A percentile compares a stretch with the other conserved stretches of the same genome.
phyloP scores from a whole-genome alignment of 2,329 filamentous ascomycete species.

The Thielaviopsis ethacetica region DNA sequence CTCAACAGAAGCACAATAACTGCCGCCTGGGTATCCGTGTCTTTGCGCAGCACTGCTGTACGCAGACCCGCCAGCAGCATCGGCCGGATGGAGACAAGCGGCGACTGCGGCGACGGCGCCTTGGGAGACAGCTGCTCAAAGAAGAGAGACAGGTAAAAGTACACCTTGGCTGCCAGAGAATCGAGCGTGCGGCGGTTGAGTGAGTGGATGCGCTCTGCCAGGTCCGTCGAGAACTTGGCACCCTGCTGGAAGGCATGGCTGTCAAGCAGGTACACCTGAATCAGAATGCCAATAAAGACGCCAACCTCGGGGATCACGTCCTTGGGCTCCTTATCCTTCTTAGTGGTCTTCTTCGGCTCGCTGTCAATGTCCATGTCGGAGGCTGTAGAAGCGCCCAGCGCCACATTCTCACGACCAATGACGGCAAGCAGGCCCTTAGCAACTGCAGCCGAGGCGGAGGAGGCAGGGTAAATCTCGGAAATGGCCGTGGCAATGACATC shows the following conservation, averaged over 20 bases:
- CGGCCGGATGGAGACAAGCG: constrained; percentile 72
- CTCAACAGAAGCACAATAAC: constrained; percentile 89
- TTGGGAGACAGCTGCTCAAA: constrained; percentile 79
- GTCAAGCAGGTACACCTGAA: constrained; percentile 81
- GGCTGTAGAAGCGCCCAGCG: constrained; percentile 35
- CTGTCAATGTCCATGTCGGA: constrained; percentile 60
- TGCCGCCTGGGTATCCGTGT: constrained; percentile 90
- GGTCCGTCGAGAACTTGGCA: constrained; percentile 64
- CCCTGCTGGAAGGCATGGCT: constrained; percentile 66
- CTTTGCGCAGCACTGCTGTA: constrained; percentile 91
- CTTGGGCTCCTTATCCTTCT: constrained; percentile 56
- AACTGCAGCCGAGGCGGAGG: constrained; percentile 41
- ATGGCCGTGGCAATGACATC: constrained; percentile 71
- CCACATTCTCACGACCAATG: constrained; percentile 49
- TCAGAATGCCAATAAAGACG: constrained; percentile 71
- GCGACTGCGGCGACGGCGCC: constrained; percentile 75
- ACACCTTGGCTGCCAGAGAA: constrained; percentile 83
- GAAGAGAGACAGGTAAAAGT: constrained; percentile 96
- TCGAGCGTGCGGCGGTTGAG: constrained; percentile 90
- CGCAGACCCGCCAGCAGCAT: constrained; percentile 74
- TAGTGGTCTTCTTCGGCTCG: constrained; percentile 36
- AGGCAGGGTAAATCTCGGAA: constrained; percentile 57
- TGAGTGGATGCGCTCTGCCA: constrained; percentile 71
- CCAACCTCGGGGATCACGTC: constrained; percentile 76
- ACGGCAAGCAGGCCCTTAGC: constrained; percentile 55